Evolutionary conservation across 345 rosid genomes (phyloP).

Genomic region (Dipteronia dyeriana): DNA sequence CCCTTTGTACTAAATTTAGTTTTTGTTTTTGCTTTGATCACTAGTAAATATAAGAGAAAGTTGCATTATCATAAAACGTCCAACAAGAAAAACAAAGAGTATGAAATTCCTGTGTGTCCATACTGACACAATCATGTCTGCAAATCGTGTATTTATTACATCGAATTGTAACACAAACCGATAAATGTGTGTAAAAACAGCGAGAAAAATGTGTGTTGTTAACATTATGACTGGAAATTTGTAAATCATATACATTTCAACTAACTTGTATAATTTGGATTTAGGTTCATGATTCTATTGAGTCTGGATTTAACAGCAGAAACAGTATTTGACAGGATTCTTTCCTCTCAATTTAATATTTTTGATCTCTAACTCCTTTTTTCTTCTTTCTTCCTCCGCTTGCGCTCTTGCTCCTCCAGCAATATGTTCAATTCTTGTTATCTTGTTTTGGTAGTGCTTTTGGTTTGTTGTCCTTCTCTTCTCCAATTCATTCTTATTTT

Average conservation of each 20-base stretch:
- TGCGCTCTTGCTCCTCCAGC: slow-evolving; percentile 60
- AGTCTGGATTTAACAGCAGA: slow-evolving; percentile 47
- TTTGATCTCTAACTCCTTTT: slow-evolving; percentile 49
- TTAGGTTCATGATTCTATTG: background rate
- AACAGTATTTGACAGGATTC: slow-evolving; percentile 37
- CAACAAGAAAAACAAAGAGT: no score
- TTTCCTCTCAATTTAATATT: slow-evolving; percentile 45
- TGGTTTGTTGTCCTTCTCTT: slow-evolving; percentile 43
- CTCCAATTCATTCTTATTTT: slow-evolving; percentile 60
- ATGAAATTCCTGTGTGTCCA: no score
- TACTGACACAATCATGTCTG: background rate
- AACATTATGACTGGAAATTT: background rate
- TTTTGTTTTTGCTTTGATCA: no score
- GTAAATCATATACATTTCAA: background rate
- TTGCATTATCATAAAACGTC: no score
- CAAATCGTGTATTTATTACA: background rate
- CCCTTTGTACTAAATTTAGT: no score
- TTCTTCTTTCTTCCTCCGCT: slow-evolving; percentile 60
- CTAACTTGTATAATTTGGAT: no score
- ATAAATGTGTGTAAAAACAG: background rate
- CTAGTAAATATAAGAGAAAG: no score
- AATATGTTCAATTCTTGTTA: slow-evolving; percentile 54
- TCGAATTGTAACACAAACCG: background rate
- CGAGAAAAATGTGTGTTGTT: background rate
- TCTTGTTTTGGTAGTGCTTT: slow-evolving; percentile 53